Evolutionary conservation across 306 rosid genomes (phyloP).

Genomic region (Malus sylvestris): DNA sequence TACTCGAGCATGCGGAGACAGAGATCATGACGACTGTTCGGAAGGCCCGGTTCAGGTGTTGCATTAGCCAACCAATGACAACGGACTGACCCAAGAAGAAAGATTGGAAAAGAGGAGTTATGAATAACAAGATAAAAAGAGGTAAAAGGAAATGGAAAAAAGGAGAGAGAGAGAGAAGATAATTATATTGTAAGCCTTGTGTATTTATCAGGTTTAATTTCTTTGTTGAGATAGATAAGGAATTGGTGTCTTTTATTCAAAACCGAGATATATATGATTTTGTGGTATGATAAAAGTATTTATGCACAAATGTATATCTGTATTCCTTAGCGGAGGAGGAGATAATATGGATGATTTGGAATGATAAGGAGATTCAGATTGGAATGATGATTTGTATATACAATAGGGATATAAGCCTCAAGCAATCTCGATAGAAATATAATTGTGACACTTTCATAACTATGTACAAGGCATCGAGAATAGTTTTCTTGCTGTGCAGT

Average conservation of each 20-base stretch:
- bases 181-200: conserved; percentile 41
- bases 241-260: conserved; percentile 17
- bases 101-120: conserved; percentile 25
- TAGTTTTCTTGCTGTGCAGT: too few relatives aligned
- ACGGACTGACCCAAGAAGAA: conserved; percentile 53
- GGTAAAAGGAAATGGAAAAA: conserved; percentile 23
- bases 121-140: conserved; percentile 2
- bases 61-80: conserved; percentile 89
- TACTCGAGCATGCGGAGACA: conserved; percentile 88
- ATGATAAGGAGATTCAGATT: too few relatives aligned
- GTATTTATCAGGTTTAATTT: conserved; percentile 51
- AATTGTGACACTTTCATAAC: too few relatives aligned
- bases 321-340: too few relatives aligned
- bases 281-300: too few relatives aligned
- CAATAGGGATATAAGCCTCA: too few relatives aligned
- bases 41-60: conserved; percentile 96
- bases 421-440: too few relatives aligned
- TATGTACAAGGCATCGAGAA: too few relatives aligned
- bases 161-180: conserved; percentile 31
- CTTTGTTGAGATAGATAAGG: conserved; percentile 26
- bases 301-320: too few relatives aligned
- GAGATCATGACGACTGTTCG: conserved; percentile 93
- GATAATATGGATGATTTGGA: too few relatives aligned
- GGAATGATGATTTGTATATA: too few relatives aligned
- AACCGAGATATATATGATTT: too few relatives aligned